Evolutionary conservation across 208 protist species (phyloP), one percentile per base, ranked within the genome.

Genomic region (Phytomonas sp.): DNA sequence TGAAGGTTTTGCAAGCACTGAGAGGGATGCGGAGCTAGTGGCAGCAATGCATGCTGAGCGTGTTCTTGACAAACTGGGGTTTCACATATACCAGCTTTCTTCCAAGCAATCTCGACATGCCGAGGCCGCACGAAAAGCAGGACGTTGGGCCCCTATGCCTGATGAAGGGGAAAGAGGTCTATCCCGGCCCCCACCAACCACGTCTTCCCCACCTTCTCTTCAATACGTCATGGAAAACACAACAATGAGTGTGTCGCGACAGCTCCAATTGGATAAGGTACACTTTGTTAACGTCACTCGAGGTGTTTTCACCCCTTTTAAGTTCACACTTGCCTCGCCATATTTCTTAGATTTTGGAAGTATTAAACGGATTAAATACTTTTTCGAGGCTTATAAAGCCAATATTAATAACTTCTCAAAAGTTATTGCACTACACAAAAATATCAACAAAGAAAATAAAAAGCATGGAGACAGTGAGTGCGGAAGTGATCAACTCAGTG

Each of bases 41-140:
- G 88, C 88, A 14, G 77, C 76, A 49, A 94, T 94, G 88, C 91
- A 96, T 65, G 91, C 91, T 29, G 87, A 91, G 79, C 91, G 87
- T 29, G 74, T 94, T 49, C 80, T 96, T 70, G 89, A 94, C 69
- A 82, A 88, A 0, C 71, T 93, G 3, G 91, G 91, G 29, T 72
- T 94, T 29, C 84, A 81, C 5, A 74, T 96, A n/a, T 96, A 91
- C 70, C 76, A 83, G 63, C 85, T 94, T 26, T 76, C 85, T 5
- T 86, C 83, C 34, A 89, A 88, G 71, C 91, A 96, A 78, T 69
- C 78, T 66, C 82, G 86, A 7, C 88, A 96, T 72, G 91, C 88
- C 2, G 83, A 85, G 71, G 85, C 83, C 45, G 85, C 82, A 26
- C 71, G 79, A n/a, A 72, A 60, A 10, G 78, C 79, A 4, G 91